Percentiles rank a stretch among this genome's conserved stretches.
Conservation (phyloP, 805 yeast genomes). For the Kodamaea sagamina region DNA sequence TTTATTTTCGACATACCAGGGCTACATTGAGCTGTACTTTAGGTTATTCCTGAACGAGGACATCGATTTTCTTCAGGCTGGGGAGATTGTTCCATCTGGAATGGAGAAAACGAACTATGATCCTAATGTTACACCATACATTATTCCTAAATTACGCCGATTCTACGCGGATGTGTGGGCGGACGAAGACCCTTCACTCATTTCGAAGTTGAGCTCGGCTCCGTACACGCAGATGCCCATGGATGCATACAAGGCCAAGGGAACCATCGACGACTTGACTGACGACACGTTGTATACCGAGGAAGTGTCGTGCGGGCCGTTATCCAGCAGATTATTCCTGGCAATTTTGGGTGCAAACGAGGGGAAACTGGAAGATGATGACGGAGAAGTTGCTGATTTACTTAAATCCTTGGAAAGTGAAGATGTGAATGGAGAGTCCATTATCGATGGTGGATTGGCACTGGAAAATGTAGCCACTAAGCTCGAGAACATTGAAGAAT, state of each 20-base stretch:
- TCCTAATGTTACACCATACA: slow-evolving; percentile 66
- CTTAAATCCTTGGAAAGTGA: slow-evolving; percentile 18
- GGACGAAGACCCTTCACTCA: slow-evolving; percentile 64
- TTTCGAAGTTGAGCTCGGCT: slow-evolving; percentile 48
- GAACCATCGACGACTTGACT: slow-evolving; percentile 54
- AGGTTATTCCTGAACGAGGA: slow-evolving; percentile 81
- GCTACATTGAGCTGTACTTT: slow-evolving; percentile 83
- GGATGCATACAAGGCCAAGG: slow-evolving; percentile 56
- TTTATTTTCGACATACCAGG: slow-evolving; percentile 82
- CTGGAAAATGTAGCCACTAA: slow-evolving; percentile 40
- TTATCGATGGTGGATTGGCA: slow-evolving; percentile 17
- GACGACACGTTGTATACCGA: slow-evolving; percentile 72
- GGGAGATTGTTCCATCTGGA: slow-evolving; percentile 56
- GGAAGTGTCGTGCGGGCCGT: slow-evolving; percentile 85
- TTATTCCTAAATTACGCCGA: slow-evolving; percentile 85
- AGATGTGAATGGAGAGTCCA: slow-evolving; percentile 4
- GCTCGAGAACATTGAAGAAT: slow-evolving; percentile 34
- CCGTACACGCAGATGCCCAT: slow-evolving; percentile 44
- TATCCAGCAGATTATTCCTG: slow-evolving; percentile 77
- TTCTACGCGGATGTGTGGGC: slow-evolving; percentile 83
- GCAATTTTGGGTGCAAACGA: slow-evolving; percentile 62
- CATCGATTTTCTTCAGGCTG: slow-evolving; percentile 65
- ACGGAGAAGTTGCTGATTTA: slow-evolving; percentile 21
- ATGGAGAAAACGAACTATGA: slow-evolving; percentile 53
- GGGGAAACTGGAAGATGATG: slow-evolving; percentile 19